Evolutionary conservation across 2,329 filamentous ascomycete genomes (phyloP).

Genomic region (Lasiodiplodia theobromae): DNA sequence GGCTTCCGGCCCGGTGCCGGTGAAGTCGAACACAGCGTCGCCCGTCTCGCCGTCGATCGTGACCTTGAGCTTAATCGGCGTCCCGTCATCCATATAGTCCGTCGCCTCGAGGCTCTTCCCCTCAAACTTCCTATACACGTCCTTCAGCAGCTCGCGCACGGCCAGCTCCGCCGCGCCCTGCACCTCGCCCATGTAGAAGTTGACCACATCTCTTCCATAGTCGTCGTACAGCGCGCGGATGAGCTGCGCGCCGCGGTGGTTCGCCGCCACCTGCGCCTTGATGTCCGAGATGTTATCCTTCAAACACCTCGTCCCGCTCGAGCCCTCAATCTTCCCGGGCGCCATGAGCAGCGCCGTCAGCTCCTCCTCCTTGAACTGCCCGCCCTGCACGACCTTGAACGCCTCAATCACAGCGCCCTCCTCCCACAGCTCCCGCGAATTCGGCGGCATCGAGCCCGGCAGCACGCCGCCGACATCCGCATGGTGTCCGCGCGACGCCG

Average conservation of each 20-base stretch:
- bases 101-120: conserved; percentile 26
- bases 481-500: conserved; percentile 49
- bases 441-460: conserved; percentile 52
- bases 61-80: conserved; percentile 44
- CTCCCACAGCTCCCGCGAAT: conserved; percentile 53
- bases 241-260: conserved; percentile 30
- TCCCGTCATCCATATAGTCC: conserved; percentile 54
- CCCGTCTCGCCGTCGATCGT: conserved; percentile 43
- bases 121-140: background rate
- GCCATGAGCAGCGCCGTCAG: conserved; percentile 41
- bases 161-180: conserved; percentile 32
- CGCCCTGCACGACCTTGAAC: conserved; percentile 36
- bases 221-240: conserved; percentile 29
- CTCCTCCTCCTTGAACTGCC: conserved; percentile 46
- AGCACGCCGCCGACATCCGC: conserved; percentile 51
- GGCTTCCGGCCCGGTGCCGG: conserved; percentile 47
- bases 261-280: conserved; percentile 32
- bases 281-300: conserved; percentile 33
- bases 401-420: conserved; percentile 51
- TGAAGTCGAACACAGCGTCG: conserved; percentile 49
- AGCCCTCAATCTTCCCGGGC: conserved; percentile 49
- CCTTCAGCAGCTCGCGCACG: conserved; percentile 30
- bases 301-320: conserved; percentile 43
- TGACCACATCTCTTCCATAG: conserved; percentile 21
- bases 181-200: conserved; percentile 33